Evolutionary conservation across 306 rosid species (phyloP).

Genomic region (Parietaria judaica): DNA sequence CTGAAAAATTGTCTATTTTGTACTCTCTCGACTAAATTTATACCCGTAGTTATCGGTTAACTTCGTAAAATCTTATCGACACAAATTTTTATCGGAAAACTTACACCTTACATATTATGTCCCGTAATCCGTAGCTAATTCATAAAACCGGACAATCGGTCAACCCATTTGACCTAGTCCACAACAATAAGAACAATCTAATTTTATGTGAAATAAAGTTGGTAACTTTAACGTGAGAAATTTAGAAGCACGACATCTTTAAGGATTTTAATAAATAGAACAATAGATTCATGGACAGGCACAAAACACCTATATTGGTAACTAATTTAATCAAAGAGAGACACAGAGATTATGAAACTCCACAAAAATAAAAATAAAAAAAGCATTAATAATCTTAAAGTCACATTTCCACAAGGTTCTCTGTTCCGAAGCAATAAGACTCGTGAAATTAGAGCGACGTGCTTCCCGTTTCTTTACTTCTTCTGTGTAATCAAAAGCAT

Average conservation of each 20-base stretch:
- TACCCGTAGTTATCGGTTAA: no score
- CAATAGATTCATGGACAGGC: slow-evolving; percentile 21
- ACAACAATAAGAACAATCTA: no score
- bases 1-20: no score
- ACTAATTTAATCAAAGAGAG: slow-evolving; percentile 27
- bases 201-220: no score
- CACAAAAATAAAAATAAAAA: slow-evolving; percentile 23
- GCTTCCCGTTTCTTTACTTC: slow-evolving; percentile 2
- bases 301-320: slow-evolving; percentile 22
- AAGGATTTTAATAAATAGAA: neutral
- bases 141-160: no score
- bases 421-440: slow-evolving; percentile 22
- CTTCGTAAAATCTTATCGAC: no score
- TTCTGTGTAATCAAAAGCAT: slow-evolving; percentile 25
- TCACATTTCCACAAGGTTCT: slow-evolving; percentile 27
- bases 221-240: no score
- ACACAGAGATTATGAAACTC: slow-evolving; percentile 36
- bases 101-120: no score
- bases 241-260: slow-evolving; percentile 10
- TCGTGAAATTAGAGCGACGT: slow-evolving; percentile 12
- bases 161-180: no score
- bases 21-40: no score
- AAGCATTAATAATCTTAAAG: slow-evolving; percentile 22
- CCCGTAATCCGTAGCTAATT: no score
- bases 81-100: no score